A percentile compares a stretch with the other conserved stretches of the same genome.
Conservation (phyloP, 2,329 filamentous ascomycete species). For the Sphaerostilbella broomeana region DNA sequence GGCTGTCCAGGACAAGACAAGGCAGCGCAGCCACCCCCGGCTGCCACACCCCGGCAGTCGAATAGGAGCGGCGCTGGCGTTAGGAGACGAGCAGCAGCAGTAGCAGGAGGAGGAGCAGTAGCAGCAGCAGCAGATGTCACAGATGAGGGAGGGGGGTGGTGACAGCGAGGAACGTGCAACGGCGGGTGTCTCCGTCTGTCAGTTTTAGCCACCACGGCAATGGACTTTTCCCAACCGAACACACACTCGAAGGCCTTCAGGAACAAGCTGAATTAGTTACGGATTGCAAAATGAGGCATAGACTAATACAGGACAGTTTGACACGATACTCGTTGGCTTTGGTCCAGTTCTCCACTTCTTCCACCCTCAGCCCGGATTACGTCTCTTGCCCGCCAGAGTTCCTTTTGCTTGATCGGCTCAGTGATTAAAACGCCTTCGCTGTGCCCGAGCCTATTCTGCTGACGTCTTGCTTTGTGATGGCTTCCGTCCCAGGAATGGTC, state of each 20-base stretch:
- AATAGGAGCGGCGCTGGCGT: constrained; percentile 3
- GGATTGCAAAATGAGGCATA: no score
- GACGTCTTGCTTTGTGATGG: no score
- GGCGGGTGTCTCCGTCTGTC: constrained; percentile 1
- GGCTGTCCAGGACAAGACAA: constrained; percentile 9
- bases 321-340: no score
- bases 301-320: no score
- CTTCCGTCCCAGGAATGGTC: no score
- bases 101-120: neutral
- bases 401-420: no score
- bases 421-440: no score
- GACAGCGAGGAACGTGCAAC: constrained; percentile 3
- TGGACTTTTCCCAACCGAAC: constrained; percentile 4
- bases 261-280: no score
- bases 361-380: neutral
- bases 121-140: constrained; percentile 3
- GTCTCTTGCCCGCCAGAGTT: no score
- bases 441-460: no score
- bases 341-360: neutral
- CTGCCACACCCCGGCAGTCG: constrained; percentile 9
- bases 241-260: no score
- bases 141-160: constrained; percentile 3
- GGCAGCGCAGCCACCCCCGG: constrained; percentile 8
- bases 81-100: no score
- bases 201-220: constrained; percentile 6